Percentiles rank a stretch among this genome's conserved stretches.
phyloP scores from a whole-genome alignment of 768 basidiomycete genomes.

The Mycena belliarum region DNA sequence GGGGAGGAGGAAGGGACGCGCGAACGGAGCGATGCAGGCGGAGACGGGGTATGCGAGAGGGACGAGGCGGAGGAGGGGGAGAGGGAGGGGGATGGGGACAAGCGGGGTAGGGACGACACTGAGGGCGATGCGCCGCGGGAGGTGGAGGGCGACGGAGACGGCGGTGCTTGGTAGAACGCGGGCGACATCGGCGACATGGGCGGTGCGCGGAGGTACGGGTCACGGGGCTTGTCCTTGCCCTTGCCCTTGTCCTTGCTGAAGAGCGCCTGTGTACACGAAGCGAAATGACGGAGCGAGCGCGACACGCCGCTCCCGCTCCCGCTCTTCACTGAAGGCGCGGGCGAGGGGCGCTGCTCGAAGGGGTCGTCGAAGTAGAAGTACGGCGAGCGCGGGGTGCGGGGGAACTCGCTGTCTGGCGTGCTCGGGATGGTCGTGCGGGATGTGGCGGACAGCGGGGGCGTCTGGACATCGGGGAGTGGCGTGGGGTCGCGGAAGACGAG shows the following conservation, averaged over 20 bases:
- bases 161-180: neutral
- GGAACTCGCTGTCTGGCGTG: neutral
- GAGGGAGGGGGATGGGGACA: neutral
- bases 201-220: neutral
- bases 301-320: neutral
- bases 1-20: too few species aligned
- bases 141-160: neutral
- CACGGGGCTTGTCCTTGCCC: neutral
- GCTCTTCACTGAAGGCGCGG: neutral
- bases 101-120: neutral
- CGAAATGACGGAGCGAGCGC: conserved; percentile 11
- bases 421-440: neutral
- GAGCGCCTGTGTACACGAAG: conserved; percentile 12
- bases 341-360: conserved; percentile 3
- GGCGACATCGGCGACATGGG: neutral
- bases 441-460: conserved; percentile 4
- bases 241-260: conserved; percentile 1
- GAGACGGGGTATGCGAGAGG: too few species aligned
- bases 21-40: too few species aligned
- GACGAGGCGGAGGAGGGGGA: too few species aligned
- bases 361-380: conserved; percentile 22
- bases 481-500: neutral
- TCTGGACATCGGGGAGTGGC: neutral
- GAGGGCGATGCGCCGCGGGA: too few species aligned
- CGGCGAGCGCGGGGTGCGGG: conserved; percentile 9